Conservation (phyloP, 331 rosid genomes). For the Cydonia oblonga region DNA sequence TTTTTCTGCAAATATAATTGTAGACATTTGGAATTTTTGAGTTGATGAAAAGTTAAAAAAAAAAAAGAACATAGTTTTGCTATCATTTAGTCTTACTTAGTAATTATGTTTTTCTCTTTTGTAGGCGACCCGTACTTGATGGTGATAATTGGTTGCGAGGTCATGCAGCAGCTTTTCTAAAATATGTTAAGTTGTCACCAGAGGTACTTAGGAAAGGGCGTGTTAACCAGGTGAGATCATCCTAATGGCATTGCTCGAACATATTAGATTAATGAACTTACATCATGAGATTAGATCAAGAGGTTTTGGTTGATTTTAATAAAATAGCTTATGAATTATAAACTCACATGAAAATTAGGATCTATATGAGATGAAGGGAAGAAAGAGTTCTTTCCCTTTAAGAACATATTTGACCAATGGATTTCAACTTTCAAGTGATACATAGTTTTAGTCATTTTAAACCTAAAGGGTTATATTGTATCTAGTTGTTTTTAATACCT, state of each 20-base stretch:
- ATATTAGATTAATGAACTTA: too few species aligned
- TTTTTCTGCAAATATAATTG: neutral
- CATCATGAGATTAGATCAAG: too few species aligned
- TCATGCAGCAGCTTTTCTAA: conserved; percentile 86
- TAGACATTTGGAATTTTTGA: neutral
- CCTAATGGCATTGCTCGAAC: neutral
- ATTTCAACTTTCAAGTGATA: too few species aligned
- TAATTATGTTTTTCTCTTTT: conserved; percentile 10
- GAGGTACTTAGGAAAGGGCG: conserved; percentile 74
- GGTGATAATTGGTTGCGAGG: conserved; percentile 99
- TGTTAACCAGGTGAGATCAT: conserved; percentile 64
- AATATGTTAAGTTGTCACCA: conserved; percentile 58
- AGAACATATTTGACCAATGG: too few species aligned
- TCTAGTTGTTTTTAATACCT: neutral
- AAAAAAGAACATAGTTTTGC: too few species aligned
- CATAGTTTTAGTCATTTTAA: neutral
- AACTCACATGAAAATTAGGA: too few species aligned
- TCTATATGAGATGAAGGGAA: too few species aligned
- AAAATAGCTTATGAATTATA: too few species aligned
- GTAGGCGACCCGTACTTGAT: conserved; percentile 61
- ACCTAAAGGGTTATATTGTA: neutral
- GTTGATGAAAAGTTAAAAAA: too few species aligned
- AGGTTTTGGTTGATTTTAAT: too few species aligned
- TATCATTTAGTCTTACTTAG: neutral
- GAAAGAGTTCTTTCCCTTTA: too few species aligned